Evolutionary conservation across 1,284 basidiomycete species (phyloP).

Genomic region (Ustilago trichophora): DNA sequence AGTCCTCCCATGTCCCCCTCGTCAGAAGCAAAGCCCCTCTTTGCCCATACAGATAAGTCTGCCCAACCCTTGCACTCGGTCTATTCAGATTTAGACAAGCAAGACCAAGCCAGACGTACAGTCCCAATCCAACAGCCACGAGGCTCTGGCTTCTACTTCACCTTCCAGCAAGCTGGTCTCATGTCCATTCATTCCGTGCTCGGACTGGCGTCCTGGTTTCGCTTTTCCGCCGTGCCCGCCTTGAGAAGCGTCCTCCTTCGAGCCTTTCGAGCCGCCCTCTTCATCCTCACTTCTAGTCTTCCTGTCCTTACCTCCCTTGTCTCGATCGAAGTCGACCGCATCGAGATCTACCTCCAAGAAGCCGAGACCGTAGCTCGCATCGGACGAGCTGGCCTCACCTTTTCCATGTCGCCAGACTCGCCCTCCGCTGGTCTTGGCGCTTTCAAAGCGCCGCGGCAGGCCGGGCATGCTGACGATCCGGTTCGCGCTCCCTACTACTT

Average conservation of each 20-base stretch:
- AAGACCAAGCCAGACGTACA: neutral
- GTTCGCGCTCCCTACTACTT: neutral
- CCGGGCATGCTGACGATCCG: neutral
- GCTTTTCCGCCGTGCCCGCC: slow-evolving; percentile 15
- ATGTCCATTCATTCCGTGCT: slow-evolving; percentile 31
- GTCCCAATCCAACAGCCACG: neutral
- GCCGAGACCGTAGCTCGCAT: slow-evolving; percentile 45
- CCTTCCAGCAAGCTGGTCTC: slow-evolving; percentile 29
- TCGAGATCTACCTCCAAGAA: slow-evolving; percentile 50
- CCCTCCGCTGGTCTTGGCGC: neutral
- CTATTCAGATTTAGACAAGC: neutral
- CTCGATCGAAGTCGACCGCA: slow-evolving; percentile 54
- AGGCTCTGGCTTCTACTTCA: slow-evolving; percentile 9
- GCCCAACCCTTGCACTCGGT: neutral
- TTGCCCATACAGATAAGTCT: neutral
- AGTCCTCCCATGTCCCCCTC: slow-evolving; percentile 34
- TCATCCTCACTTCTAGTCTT: slow-evolving; percentile 47
- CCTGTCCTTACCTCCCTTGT: slow-evolving; percentile 55
- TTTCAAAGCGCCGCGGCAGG: neutral
- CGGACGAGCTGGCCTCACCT: slow-evolving; percentile 40
- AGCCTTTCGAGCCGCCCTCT: slow-evolving; percentile 40
- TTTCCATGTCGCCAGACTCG: slow-evolving; percentile 43
- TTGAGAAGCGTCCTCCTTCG: slow-evolving; percentile 14
- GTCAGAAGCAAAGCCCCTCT: neutral
- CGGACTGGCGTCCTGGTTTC: slow-evolving; percentile 16